Evolutionary conservation across 177 flowering plant species (phyloP), one percentile per base, ranked within the genome.

Genomic region (Vitis hybrid): DNA sequence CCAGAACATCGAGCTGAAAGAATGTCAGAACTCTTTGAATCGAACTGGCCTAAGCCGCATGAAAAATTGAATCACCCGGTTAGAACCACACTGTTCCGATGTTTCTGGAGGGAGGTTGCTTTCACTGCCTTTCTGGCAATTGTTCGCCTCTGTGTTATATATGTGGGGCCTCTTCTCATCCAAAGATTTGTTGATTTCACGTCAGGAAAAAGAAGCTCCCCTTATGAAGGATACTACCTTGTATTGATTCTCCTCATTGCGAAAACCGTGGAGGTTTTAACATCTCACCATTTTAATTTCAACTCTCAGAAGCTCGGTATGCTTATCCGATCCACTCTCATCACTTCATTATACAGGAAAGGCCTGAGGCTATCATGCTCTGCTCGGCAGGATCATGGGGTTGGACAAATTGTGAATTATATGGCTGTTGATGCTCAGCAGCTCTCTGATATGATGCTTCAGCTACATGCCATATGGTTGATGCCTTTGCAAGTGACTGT

Each of bases 361-460:
- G 99, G 99, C 1, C 77, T 96, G 65, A 85, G 85, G 64, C 79
- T 96, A 10, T 79, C 98, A 0, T 81, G 90, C 71, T 89, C 99
- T 0, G 89, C 97, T 10, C 75, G 98, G 19, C 99, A 95, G 72
- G 79, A 79, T 51, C 98, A 95, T 58, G 98, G 97, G 3, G 80
- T 90, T 1, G 98, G 99, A 4, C 97, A 91, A 76, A 95, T 95
- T 40, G 98, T 95, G 52, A 95, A 95, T 64, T 93, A 89, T 82
- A 95, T 95, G 99, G 97, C 97, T 12, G 97, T 95, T 0, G 99
- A 95, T 81, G 97, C 97, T 3, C 99, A 95, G 61, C 97, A 91
- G 72, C 91, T 95, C 10, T 91, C 97, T 15, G 98, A 95, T 73
- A 90, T 93, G 97, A 88, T 93, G 88, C 69, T 86, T 3, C 97